Evolutionary conservation across 305 asterid genomes (phyloP), one percentile per base, ranked within the genome.

Genomic region (Nicotiana rustica): DNA sequence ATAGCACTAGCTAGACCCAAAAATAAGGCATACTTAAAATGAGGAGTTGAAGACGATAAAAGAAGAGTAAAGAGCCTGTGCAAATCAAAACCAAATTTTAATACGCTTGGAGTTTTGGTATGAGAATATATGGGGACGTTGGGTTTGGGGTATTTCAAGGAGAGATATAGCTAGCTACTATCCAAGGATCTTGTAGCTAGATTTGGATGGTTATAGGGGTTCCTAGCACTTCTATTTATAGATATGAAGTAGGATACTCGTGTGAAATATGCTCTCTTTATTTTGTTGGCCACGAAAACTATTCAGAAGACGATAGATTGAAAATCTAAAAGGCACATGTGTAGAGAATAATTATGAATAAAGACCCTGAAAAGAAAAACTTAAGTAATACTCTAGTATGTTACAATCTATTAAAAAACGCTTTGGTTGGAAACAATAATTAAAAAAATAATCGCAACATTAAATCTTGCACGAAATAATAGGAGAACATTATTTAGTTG

Each of bases 161-260:
- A 21, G 60, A 21, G 49, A 47, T 47, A 73, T 68, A 41, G 17
- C 25, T 21, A 73, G 41, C 78, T 70, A 69, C 78, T 41, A 41
- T 2, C 33, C 14, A 69, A 41, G 15, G 15, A 69, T 69, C 59
- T 38, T 41, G 57, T 10, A 38, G 60, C 62, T 73, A 47, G 79
- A 8, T 73, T 73, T 47, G 79, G 79, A 73, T 73, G 79, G 52
- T 73, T 19, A 21, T 35, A 47, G 12, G 62, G 41, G 35, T 73
- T 73, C 52, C 79, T 6, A 21, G 79, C 41, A 73, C 62, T 73
- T 73, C 41, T 49, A 73, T 73, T 47, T 73, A 73, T 73, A 73
- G 79, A 13, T 21, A 25, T 47, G 3, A 12, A 49, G 18, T 21
- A 18, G 21, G 14, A 13, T 44, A 19, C 36, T 70, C 33, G 12